Evolutionary conservation across 345 rosid genomes (phyloP).

Genomic region (Conringia planisiliqua): DNA sequence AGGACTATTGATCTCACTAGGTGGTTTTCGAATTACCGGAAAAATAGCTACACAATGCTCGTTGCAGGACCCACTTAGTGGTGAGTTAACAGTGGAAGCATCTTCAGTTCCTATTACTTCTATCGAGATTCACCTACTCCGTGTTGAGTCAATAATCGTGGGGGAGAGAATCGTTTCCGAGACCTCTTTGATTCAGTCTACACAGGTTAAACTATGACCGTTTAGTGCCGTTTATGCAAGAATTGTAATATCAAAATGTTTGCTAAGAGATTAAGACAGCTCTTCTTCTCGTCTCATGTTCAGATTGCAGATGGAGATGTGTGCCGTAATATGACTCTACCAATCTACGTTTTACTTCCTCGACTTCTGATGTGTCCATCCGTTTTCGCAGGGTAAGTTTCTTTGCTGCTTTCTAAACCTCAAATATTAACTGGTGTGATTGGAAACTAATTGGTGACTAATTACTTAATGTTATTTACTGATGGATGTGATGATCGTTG

Average conservation of each 20-base stretch:
- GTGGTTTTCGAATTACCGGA: constrained; percentile 85
- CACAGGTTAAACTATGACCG: constrained; percentile 48
- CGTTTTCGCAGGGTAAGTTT: constrained; percentile 74
- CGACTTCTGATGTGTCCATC: constrained; percentile 89
- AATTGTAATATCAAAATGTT: neutral
- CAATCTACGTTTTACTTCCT: constrained; percentile 72
- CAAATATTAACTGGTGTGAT: neutral
- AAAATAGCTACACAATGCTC: constrained; percentile 71
- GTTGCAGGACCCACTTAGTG: constrained; percentile 67
- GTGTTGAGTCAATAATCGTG: constrained; percentile 67
- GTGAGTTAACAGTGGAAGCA: constrained; percentile 75
- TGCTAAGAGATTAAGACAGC: neutral
- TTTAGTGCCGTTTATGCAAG: neutral
- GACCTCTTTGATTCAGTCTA: constrained; percentile 85
- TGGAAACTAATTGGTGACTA: neutral
- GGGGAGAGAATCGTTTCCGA: constrained; percentile 83
- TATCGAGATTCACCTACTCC: constrained; percentile 71
- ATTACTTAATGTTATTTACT: neutral
- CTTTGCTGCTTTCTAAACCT: neutral
- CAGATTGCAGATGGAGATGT: constrained; percentile 96
- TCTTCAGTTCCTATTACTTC: constrained; percentile 72
- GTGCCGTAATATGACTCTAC: constrained; percentile 60
- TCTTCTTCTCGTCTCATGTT: constrained; percentile 20
- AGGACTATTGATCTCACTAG: constrained; percentile 33
- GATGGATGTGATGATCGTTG: neutral